These are phyloP conservation scores for Quercus agrifolia DNA, from an alignment of 306 rosid species.

Conservation along the genomic window DNA sequence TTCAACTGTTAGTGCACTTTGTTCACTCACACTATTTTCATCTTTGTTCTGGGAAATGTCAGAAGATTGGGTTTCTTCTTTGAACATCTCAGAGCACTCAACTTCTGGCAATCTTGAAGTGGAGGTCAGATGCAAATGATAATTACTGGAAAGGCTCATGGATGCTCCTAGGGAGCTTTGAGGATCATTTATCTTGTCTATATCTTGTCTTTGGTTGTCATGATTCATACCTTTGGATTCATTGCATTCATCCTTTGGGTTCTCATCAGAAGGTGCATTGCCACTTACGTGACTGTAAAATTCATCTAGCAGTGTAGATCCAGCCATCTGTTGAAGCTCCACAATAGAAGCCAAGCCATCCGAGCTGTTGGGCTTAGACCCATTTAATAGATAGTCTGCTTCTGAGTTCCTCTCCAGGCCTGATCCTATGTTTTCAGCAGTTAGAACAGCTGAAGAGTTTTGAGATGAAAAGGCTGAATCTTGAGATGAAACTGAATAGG, in stretches of 20 bases:
- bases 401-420: slow-evolving; percentile 73
- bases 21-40: slow-evolving; percentile 36
- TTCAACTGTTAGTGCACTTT: slow-evolving; percentile 47
- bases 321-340: slow-evolving; percentile 49
- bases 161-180: slow-evolving; percentile 38
- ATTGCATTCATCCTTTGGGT: slow-evolving; percentile 17
- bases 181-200: slow-evolving; percentile 31
- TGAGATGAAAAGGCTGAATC: slow-evolving; percentile 50
- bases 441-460: slow-evolving; percentile 49
- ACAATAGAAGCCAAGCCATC: slow-evolving; percentile 33
- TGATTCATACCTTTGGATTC: slow-evolving; percentile 27
- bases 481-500: slow-evolving; percentile 43
- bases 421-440: slow-evolving; percentile 58
- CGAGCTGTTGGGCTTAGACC: slow-evolving; percentile 30
- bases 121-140: slow-evolving; percentile 29
- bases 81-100: slow-evolving; percentile 41
- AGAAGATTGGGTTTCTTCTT: slow-evolving; percentile 38
- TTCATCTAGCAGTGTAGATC: slow-evolving; percentile 39
- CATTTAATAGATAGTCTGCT: slow-evolving; percentile 52
- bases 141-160: slow-evolving; percentile 24
- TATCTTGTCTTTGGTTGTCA: slow-evolving; percentile 30
- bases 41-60: slow-evolving; percentile 38
- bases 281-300: slow-evolving; percentile 26
- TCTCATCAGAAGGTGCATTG: slow-evolving; percentile 23
- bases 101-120: slow-evolving; percentile 36